These are phyloP conservation scores for Fusarium globosum DNA, from an alignment of 2,329 filamentous ascomycete species.

Conservation along the genomic window DNA sequence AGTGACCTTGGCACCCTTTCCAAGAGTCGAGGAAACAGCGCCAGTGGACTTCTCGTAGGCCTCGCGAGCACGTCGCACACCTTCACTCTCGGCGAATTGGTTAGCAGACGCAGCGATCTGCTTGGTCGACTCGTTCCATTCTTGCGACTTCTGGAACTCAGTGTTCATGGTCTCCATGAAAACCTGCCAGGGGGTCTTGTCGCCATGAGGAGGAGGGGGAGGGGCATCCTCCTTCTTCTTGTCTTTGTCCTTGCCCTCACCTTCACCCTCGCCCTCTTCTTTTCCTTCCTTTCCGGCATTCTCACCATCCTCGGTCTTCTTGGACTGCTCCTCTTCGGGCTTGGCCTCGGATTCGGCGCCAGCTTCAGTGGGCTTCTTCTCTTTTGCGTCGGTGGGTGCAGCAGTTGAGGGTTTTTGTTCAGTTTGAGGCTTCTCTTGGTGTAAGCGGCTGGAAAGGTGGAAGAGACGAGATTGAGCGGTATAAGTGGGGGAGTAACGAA, in stretches of 20 bases:
- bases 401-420: constrained; percentile 42
- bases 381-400: constrained; percentile 53
- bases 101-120: constrained; percentile 89
- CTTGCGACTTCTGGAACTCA: constrained; percentile 96
- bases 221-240: constrained; percentile 76
- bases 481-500: constrained; percentile 49
- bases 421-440: constrained; percentile 50
- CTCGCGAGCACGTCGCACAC: constrained; percentile 84
- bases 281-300: constrained; percentile 58
- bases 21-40: constrained; percentile 81
- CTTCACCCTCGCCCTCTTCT: constrained; percentile 57
- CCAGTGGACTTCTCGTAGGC: constrained; percentile 90
- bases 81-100: constrained; percentile 93
- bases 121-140: constrained; percentile 99
- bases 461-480: constrained; percentile 47
- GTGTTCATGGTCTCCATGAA: constrained; percentile 95
- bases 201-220: constrained; percentile 94
- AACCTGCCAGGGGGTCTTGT: constrained; percentile 98
- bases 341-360: constrained; percentile 48
- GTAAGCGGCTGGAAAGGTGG: constrained; percentile 47
- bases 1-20: constrained; percentile 84
- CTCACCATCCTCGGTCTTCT: constrained; percentile 55
- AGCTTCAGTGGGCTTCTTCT: constrained; percentile 52
- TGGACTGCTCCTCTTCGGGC: constrained; percentile 57
- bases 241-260: constrained; percentile 62